Percentiles rank a stretch among this genome's conserved stretches.
These are phyloP conservation scores for Forsythia suspensa DNA, from an alignment of 257 asterid genomes.

Conservation along the genomic window DNA sequence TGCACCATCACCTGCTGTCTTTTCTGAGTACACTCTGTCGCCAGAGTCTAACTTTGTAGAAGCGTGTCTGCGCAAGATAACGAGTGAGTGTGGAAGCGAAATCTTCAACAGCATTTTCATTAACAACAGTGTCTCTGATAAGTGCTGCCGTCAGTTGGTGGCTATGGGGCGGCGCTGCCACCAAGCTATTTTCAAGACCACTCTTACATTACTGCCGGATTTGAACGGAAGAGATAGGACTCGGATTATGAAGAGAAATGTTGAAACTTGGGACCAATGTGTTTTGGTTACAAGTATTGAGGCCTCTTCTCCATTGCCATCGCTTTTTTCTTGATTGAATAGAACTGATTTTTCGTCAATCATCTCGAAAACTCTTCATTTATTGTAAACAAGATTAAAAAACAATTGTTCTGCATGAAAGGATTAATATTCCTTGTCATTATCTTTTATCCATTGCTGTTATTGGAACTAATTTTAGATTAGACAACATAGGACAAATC, in stretches of 20 bases:
- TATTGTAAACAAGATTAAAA: neutral
- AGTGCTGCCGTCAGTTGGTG: neutral
- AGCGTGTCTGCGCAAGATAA: neutral
- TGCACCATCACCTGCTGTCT: neutral
- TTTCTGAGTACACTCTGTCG: neutral
- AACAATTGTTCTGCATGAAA: too few species aligned
- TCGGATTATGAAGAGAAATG: neutral
- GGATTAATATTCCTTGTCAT: too few species aligned
- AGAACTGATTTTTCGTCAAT: neutral
- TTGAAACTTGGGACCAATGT: neutral
- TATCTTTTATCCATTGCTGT: too few species aligned
- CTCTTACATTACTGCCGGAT: neutral
- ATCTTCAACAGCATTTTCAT: neutral
- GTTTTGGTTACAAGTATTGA: neutral
- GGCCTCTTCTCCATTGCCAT: neutral
- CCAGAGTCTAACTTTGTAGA: neutral
- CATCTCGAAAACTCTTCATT: neutral
- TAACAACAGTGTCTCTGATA: neutral
- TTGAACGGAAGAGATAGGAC: neutral
- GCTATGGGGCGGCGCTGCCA: neutral
- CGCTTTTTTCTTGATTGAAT: neutral
- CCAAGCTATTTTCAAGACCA: neutral
- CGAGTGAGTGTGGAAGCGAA: neutral
- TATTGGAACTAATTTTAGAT: too few species aligned
- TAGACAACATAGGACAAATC: too few species aligned